Conservation (phyloP, 345 rosid genomes). For the Combretum micranthum region DNA sequence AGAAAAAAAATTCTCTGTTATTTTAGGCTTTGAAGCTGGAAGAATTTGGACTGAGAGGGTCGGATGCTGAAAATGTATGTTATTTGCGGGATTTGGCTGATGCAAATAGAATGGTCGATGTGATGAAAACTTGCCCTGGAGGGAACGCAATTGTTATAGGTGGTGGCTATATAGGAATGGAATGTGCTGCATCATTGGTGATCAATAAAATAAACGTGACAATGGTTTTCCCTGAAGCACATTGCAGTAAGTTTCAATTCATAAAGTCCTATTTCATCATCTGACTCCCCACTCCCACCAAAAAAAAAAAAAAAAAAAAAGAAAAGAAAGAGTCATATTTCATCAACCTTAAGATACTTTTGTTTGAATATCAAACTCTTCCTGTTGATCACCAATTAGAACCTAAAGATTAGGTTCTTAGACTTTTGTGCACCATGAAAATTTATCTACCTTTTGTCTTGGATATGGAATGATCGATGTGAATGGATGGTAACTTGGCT, state of each 20-base stretch:
- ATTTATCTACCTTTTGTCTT: too few species aligned
- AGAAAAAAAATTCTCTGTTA: conserved; percentile 7
- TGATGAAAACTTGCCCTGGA: conserved; percentile 49
- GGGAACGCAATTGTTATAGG: conserved; percentile 93
- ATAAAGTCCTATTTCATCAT: too few species aligned
- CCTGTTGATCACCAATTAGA: too few species aligned
- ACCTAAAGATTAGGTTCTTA: too few species aligned
- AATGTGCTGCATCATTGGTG: conserved; percentile 93
- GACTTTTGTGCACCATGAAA: too few species aligned
- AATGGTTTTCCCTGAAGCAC: conserved; percentile 97
- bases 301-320: too few species aligned
- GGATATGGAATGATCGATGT: too few species aligned
- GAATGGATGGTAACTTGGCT: too few species aligned
- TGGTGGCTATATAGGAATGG: conserved; percentile 99
- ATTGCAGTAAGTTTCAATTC: conserved; percentile 59
- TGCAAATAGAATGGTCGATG: conserved; percentile 74
- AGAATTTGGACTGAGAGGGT: conserved; percentile 87
- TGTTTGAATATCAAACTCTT: too few species aligned
- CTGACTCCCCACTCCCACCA: too few species aligned
- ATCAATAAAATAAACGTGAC: conserved; percentile 84
- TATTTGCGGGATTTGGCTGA: conserved; percentile 79
- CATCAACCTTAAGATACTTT: too few species aligned
- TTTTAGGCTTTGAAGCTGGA: conserved; percentile 85
- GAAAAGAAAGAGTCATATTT: too few species aligned
- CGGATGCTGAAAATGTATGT: conserved; percentile 87